Conservation (phyloP, 2,329 filamentous ascomycete genomes). For the Parasarocladium wereldwijsianum region DNA sequence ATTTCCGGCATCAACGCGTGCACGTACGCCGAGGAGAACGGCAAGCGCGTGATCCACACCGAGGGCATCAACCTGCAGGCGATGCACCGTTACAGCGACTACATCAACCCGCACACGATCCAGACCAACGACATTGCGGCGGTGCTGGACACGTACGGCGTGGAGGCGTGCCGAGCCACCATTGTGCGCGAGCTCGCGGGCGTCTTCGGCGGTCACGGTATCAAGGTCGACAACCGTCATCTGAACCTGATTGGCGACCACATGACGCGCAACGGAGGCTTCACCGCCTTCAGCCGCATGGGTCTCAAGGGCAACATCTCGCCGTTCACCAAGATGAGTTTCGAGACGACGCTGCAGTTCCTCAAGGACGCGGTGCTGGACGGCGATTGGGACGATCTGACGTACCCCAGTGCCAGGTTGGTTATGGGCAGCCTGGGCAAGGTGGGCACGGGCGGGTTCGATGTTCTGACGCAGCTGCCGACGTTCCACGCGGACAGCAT, state of each 20-base stretch:
- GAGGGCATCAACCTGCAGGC: conserved; percentile 77
- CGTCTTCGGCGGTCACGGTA: conserved; percentile 85
- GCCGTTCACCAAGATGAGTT: conserved; percentile 98
- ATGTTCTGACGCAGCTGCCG: conserved; percentile 56
- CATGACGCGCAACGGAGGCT: conserved; percentile 89
- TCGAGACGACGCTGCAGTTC: conserved; percentile 92
- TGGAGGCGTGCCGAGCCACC: conserved; percentile 77
- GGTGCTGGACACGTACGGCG: conserved; percentile 74
- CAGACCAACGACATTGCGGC: conserved; percentile 87
- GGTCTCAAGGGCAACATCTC: conserved; percentile 73
- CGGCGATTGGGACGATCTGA: conserved; percentile 78
- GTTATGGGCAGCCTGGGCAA: conserved; percentile 73
- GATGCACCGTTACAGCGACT: conserved; percentile 77
- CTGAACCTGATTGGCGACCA: conserved; percentile 91
- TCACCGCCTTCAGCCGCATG: conserved; percentile 83
- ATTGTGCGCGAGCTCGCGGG: conserved; percentile 76
- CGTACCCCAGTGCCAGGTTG: conserved; percentile 72
- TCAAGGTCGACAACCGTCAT: conserved; percentile 82
- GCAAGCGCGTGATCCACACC: conserved; percentile 52
- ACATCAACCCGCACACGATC: conserved; percentile 74
- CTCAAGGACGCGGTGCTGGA: conserved; percentile 84
- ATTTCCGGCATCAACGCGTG: conserved; percentile 65
- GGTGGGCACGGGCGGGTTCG: conserved; percentile 83
- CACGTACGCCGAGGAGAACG: conserved; percentile 47
- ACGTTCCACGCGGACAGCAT: conserved; percentile 28